Evolutionary conservation across 495 filamentous ascomycete species (phyloP).

Genomic region (Lepidopterella palustris): DNA sequence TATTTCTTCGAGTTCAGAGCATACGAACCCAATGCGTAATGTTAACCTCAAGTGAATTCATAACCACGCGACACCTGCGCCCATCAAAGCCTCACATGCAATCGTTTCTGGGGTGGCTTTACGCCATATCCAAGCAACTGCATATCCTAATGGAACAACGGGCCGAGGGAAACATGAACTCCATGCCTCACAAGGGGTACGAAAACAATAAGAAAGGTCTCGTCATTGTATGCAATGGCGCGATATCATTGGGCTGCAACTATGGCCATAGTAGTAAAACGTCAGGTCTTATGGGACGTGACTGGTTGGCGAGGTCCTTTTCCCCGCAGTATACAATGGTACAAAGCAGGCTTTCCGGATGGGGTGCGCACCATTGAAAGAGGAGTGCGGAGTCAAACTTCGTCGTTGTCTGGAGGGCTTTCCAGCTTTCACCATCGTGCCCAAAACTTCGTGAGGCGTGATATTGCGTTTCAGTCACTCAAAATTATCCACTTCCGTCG

Average conservation of each 20-base stretch:
- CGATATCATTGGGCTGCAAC: constrained; percentile 1
- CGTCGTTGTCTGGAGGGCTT: not conserved
- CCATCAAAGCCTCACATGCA: not conserved
- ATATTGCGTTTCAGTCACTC: not conserved
- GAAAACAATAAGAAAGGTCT: not conserved
- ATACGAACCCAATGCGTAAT: not conserved
- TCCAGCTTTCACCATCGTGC: not conserved
- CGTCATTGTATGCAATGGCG: not conserved
- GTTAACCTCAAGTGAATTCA: too few relatives aligned
- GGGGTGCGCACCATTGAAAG: not conserved
- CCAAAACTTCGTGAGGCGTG: not conserved
- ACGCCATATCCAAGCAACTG: not conserved
- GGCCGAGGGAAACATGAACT: not conserved
- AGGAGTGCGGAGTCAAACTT: not conserved
- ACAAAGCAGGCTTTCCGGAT: not conserved
- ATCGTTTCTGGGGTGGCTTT: not conserved
- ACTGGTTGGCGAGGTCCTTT: not conserved
- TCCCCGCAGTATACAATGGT: constrained; percentile 1
- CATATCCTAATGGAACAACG: not conserved
- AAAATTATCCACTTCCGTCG: not conserved
- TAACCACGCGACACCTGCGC: not conserved
- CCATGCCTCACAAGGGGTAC: not conserved
- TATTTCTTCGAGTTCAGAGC: not conserved
- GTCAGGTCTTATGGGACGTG: not conserved
- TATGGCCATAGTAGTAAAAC: not conserved